phyloP scores from a whole-genome alignment of 441 rosid species.

The Rhodomyrtus psidioides region DNA sequence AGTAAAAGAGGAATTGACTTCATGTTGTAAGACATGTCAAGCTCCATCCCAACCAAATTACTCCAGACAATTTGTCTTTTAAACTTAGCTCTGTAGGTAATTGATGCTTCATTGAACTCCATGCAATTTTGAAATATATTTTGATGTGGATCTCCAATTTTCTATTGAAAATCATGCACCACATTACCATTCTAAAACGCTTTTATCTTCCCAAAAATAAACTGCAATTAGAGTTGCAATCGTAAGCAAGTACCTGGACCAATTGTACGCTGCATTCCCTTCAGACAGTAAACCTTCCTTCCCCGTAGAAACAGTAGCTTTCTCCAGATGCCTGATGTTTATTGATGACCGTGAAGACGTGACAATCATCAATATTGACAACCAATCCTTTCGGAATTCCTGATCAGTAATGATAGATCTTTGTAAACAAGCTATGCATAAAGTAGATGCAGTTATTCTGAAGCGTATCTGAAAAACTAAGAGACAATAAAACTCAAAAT shows the following conservation, averaged over 20 bases:
- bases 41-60: background rate
- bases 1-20: background rate
- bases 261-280: constrained; percentile 97
- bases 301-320: constrained; percentile 98
- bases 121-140: background rate
- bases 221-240: background rate
- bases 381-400: constrained; percentile 98
- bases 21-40: background rate
- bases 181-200: background rate
- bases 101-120: background rate
- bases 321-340: constrained; percentile 95
- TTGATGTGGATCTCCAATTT: background rate
- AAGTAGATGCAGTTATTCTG: background rate
- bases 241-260: constrained; percentile 74
- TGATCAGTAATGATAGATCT: constrained; percentile 29
- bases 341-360: constrained; percentile 96
- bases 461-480: background rate
- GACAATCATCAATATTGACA: constrained; percentile 91
- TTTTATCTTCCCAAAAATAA: background rate
- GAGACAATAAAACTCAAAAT: background rate
- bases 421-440: background rate
- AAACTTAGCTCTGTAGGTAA: background rate
- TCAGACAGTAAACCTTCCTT: constrained; percentile 99
- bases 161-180: background rate
- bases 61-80: background rate